Conservation (phyloP, 2,329 filamentous ascomycete species). For the Escovopsis sp. region DNA sequence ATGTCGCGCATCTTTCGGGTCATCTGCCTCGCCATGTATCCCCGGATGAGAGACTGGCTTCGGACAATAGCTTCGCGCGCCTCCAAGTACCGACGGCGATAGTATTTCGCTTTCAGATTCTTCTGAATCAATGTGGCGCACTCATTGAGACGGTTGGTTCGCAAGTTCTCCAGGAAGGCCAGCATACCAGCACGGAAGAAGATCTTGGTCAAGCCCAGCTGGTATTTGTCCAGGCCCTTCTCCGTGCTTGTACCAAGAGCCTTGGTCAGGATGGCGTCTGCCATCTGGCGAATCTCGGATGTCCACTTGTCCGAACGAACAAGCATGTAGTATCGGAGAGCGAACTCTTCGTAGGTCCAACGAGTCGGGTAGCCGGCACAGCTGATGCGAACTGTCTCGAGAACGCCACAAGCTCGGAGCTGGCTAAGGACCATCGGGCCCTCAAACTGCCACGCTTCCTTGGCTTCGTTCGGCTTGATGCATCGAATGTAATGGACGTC, state of each 20-base stretch:
- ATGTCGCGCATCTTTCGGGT: conserved; percentile 69
- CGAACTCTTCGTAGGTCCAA: conserved; percentile 99
- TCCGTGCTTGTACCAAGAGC: conserved; percentile 66
- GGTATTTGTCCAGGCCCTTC: conserved; percentile 79
- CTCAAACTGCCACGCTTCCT: conserved; percentile 95
- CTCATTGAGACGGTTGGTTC: conserved; percentile 78
- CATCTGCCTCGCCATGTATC: conserved; percentile 58
- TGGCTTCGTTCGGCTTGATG: conserved; percentile 96
- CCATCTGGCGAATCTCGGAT: conserved; percentile 85
- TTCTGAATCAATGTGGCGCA: conserved; percentile 98
- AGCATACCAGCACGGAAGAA: conserved; percentile 99
- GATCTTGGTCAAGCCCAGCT: conserved; percentile 94
- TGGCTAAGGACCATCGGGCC: conserved; percentile 98
- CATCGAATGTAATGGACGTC: conserved; percentile 98
- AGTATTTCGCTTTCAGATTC: conserved; percentile 91
- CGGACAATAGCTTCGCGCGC: conserved; percentile 66
- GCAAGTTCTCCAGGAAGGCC: conserved; percentile 87
- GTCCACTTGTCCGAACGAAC: conserved; percentile 84
- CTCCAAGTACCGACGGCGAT: conserved; percentile 78
- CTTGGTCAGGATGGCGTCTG: conserved; percentile 77
- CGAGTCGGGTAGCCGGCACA: conserved; percentile 92
- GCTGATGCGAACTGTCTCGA: conserved; percentile 95
- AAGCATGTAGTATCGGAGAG: conserved; percentile 94
- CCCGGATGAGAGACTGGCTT: conserved; percentile 66
- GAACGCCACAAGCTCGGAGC: conserved; percentile 91